A percentile compares a stretch with the other conserved stretches of the same genome.
phyloP scores from a whole-genome alignment of 2,329 filamentous ascomycete species.

The Talaromyces sp. region DNA sequence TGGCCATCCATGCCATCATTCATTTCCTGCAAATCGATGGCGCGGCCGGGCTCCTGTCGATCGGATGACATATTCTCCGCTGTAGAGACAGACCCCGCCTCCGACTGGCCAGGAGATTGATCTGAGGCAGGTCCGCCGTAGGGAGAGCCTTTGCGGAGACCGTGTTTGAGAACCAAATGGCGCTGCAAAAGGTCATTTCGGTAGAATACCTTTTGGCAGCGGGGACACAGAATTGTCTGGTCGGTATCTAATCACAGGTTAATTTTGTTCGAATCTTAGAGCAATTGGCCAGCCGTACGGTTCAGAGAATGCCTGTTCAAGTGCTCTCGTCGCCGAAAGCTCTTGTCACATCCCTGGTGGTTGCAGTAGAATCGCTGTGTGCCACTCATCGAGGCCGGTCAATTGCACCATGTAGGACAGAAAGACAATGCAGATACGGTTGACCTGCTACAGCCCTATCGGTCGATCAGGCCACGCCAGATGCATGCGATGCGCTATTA shows the following conservation, averaged over 20 bases:
- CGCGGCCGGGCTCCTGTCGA: background rate
- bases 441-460: background rate
- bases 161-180: background rate
- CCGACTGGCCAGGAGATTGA: background rate
- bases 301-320: background rate
- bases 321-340: background rate
- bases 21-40: background rate
- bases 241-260: background rate
- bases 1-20: background rate
- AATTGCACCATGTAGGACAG: background rate
- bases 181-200: background rate
- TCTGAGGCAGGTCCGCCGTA: background rate
- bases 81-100: background rate
- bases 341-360: background rate
- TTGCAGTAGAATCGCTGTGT: background rate
- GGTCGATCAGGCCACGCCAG: background rate
- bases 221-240: background rate
- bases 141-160: background rate
- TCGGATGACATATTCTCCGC: background rate
- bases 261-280: background rate
- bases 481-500: background rate
- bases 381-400: background rate
- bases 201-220: constrained; percentile 1
- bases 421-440: background rate
- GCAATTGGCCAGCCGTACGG: background rate